Base-by-base conservation (phyloP, 148 eudicot species). In the Rhododendron griersonianum region DNA sequence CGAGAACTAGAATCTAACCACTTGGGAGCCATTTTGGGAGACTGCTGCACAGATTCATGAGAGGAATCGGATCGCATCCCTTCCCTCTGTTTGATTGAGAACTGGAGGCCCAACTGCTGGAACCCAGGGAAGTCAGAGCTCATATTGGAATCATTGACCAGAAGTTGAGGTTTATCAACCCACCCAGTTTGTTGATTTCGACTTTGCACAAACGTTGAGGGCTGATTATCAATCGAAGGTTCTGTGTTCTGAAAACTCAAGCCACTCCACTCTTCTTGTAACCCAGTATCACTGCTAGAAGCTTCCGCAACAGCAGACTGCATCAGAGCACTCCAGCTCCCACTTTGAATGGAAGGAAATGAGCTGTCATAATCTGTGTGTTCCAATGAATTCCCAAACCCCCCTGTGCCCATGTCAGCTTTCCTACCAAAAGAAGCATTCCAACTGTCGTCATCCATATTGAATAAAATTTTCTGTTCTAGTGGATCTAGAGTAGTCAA, bases 301-400 rank as follows among this genome's bases (percentile, higher is more conserved):
- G 94, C 85, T 87, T 94, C 98, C 61, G 89, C 93, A 63, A 93
- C 98, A 90, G 98, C 98, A 89, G 94, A 91, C 84, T 94, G 95
- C 98, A 94, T 94, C 67, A 93, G 93, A 82, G 95, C 98, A 86
- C 98, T 94, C 98, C 95, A 92, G 85, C 92, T 94, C 86, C 97
- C 97, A 90, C 92, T 92, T 84, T 93, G 96, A 50, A 88, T 57
- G 15, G 94, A 91, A 81, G 91, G 91, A 87, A 90, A 88, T 45
- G 75, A 89, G 57, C 78, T 86, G 77, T 71, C 33, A 69, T 86
- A 81, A 78, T 87, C 89, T 15, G 87, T 55, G 53, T 63, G n/a
- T 35, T 87, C 91, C 69, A 74, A 65, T 5, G 77, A 80, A 86
- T 81, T 86, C 65, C 28, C 83, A 78, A 74, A 73, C 41, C 87